Percentiles rank a stretch among this genome's conserved stretches.
Conservation (phyloP, 208 protist genomes). For the Acanthamoeba healyi region DNA sequence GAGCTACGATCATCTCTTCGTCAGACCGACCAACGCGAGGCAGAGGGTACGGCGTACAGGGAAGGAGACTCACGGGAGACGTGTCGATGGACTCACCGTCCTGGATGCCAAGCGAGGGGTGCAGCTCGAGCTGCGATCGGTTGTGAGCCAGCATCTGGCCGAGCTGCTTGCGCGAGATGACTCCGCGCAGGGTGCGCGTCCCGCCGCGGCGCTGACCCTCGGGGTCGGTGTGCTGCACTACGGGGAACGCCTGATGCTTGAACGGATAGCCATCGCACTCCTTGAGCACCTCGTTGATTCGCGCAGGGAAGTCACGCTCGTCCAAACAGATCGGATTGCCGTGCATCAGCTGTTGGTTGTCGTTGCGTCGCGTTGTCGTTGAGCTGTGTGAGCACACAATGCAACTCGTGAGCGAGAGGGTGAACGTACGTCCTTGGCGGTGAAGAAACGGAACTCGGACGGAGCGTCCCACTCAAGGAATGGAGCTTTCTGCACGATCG, state of each 20-base stretch:
- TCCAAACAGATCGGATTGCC: conserved; percentile 16
- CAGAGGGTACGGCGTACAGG: neutral
- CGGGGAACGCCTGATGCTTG: conserved; percentile 45
- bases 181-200: neutral
- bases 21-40: neutral
- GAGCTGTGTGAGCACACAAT: too few species aligned
- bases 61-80: neutral
- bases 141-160: neutral
- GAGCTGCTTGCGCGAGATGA: conserved; percentile 55
- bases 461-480: conserved; percentile 49
- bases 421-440: neutral
- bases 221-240: neutral
- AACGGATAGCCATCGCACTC: neutral
- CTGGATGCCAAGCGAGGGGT: neutral
- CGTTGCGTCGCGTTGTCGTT: neutral
- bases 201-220: neutral
- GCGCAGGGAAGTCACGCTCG: neutral
- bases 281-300: conserved; percentile 38
- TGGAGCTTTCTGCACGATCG: neutral
- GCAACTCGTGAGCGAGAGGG: too few species aligned
- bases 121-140: neutral
- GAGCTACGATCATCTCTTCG: too few species aligned
- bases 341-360: conserved; percentile 46
- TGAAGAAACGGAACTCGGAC: conserved; percentile 46
- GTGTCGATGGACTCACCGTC: neutral